phyloP scores from a whole-genome alignment of 2,329 filamentous ascomycete species.

The Fusarium sp. region DNA sequence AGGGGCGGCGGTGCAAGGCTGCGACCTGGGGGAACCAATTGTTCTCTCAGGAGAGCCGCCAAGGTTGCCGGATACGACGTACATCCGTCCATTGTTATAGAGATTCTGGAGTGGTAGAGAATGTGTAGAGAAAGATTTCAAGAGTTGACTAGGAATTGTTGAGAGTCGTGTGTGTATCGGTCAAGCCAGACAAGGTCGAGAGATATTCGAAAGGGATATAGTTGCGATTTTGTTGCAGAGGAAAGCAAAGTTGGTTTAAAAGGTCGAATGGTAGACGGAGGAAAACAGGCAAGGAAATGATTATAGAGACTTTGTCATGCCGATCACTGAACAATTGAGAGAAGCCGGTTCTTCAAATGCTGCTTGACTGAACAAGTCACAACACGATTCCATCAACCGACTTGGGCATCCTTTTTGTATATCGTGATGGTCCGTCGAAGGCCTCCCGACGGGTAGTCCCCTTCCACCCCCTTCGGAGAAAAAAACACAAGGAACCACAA shows the following conservation, averaged over 20 bases:
- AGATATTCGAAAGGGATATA: background rate
- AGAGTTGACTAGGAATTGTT: conserved; percentile 8
- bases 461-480: conserved; percentile 19
- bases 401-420: conserved; percentile 45
- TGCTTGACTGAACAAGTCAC: conserved; percentile 30
- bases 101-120: conserved; percentile 4
- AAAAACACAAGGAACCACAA: conserved; percentile 3
- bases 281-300: conserved; percentile 25
- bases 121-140: conserved; percentile 1
- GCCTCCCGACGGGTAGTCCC: conserved; percentile 33
- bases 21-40: conserved; percentile 6
- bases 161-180: background rate
- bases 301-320: conserved; percentile 33
- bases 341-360: conserved; percentile 41
- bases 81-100: conserved; percentile 41
- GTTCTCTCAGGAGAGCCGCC: conserved; percentile 6
- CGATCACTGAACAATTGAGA: conserved; percentile 38
- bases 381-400: conserved; percentile 23
- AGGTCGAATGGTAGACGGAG: conserved; percentile 4
- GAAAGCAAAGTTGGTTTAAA: conserved; percentile 17
- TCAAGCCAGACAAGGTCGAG: background rate
- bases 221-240: conserved; percentile 9
- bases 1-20: background rate
- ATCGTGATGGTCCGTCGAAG: conserved; percentile 41
- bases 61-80: conserved; percentile 27